Evolutionary conservation across 805 yeast species (phyloP).

Genomic region (Yarrowia sp.): DNA sequence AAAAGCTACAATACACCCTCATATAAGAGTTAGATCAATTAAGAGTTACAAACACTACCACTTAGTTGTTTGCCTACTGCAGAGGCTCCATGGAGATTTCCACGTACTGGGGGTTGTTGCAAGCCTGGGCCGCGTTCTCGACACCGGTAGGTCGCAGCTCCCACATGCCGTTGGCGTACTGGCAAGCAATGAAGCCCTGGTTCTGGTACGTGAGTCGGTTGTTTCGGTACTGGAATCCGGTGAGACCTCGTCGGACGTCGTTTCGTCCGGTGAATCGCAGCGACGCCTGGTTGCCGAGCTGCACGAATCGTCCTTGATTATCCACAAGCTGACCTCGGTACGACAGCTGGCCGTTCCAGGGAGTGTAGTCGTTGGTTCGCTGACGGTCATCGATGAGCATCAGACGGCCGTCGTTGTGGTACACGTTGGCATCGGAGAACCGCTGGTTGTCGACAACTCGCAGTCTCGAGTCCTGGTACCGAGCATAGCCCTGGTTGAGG

Average conservation of each 20-base stretch:
- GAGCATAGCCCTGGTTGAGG: slow-evolving; percentile 21
- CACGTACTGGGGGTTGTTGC: slow-evolving; percentile 25
- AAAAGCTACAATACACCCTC: no score
- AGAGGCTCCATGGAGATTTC: slow-evolving; percentile 25
- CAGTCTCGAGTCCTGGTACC: slow-evolving; percentile 21
- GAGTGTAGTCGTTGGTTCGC: background rate
- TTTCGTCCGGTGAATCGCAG: slow-evolving; percentile 13
- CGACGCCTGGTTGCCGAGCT: slow-evolving; percentile 19
- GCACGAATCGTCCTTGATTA: slow-evolving; percentile 1
- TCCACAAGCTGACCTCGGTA: slow-evolving; percentile 21
- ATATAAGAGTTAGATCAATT: background rate
- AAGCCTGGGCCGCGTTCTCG: slow-evolving; percentile 3
- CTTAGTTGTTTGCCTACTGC: background rate
- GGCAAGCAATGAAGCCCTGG: slow-evolving; percentile 28
- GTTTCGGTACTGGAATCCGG: slow-evolving; percentile 10
- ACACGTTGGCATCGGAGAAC: slow-evolving; percentile 1
- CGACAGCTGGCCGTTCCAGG: slow-evolving; percentile 21
- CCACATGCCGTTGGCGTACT: slow-evolving; percentile 18
- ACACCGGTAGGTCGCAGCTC: slow-evolving; percentile 20
- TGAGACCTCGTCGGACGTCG: slow-evolving; percentile 16
- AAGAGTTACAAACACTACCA: background rate
- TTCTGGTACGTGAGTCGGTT: slow-evolving; percentile 26
- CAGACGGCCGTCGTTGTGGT: slow-evolving; percentile 12
- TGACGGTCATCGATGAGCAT: slow-evolving; percentile 8
- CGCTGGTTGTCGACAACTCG: background rate